Base-by-base conservation (phyloP, 176 grass and related monocot species). In the Ampelocalamus luodianensis region DNA sequence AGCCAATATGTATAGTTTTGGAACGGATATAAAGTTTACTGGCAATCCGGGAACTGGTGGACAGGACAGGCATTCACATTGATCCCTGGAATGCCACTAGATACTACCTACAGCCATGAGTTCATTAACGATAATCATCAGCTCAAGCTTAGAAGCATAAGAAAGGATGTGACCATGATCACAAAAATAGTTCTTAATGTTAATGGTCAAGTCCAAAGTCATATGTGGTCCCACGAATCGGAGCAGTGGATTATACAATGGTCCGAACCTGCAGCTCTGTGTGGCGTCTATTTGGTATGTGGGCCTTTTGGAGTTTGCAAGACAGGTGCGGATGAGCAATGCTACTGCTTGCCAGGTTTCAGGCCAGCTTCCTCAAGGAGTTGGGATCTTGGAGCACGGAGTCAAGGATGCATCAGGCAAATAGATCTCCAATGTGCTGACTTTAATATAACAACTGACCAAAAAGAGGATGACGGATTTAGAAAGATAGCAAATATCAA, bases 261-360 rank as follows among this genome's bases (percentile, higher is more conserved):
- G 34, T 86, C 13, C 20, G 38, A 67, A 55, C 79, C 88, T 24
- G 49, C 70, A 60, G 22, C 40, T 50, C 45, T 82, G 16, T 86
- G 88, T 55, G 88, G 71, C 18, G 42, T 89, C 3, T 81, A 85
- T 55, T 90, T 43, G 1, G 62, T 81, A 32, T 77, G 88, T 11
- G 79, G 79, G n/a, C 46, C 88, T 82, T 90, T 79, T 60, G 84
- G 88, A 10, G 62, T 90, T 22, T 87, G 84, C 66, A 72, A 29
- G 8, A 64, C 24, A 82, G 80, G 80, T 36, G 18, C 23, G 14
- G 54, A n/a, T 46, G 8, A 71, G 43, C 71, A 49, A 55, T 90
- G 88, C 79, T 50, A 23, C 17, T 90, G 83, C 72, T 68, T 76
- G 7, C 54, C 45, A 71, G 88, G 88, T 6, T 85, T 85, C n/a